Evolutionary conservation across 768 basidiomycete genomes (phyloP).

Genomic region (Hysterangium stoloniferum): DNA sequence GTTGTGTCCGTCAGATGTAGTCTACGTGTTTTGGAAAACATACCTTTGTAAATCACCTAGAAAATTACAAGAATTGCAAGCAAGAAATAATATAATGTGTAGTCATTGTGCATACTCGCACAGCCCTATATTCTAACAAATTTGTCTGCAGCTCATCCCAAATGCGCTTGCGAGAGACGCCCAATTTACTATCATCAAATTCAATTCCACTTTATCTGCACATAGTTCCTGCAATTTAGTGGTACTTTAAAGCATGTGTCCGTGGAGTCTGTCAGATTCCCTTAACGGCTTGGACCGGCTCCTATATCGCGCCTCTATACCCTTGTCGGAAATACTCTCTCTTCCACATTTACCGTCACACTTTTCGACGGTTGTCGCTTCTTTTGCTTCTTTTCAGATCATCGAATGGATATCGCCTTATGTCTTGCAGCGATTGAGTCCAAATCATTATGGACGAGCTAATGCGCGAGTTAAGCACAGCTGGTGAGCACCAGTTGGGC

Average conservation of each 20-base stretch:
- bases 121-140: too few relatives aligned
- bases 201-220: too few relatives aligned
- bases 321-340: constrained; percentile 30
- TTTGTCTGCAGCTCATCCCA: too few relatives aligned
- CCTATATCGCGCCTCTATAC: too few relatives aligned
- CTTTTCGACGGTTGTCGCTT: constrained; percentile 43
- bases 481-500: neutral
- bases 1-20: neutral
- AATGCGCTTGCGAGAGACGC: too few relatives aligned
- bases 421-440: constrained; percentile 46
- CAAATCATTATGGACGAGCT: constrained; percentile 36
- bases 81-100: neutral
- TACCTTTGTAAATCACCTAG: neutral
- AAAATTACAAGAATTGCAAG: too few relatives aligned
- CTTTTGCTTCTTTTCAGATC: constrained; percentile 48
- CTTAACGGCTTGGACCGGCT: too few relatives aligned
- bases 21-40: neutral
- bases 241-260: too few relatives aligned
- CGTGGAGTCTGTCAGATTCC: too few relatives aligned
- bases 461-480: constrained; percentile 36
- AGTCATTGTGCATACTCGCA: too few relatives aligned
- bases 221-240: too few relatives aligned
- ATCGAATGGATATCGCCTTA: constrained; percentile 38
- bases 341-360: constrained; percentile 48
- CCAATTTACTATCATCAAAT: too few relatives aligned